A percentile compares a stretch with the other conserved stretches of the same genome.
These are phyloP conservation scores for Phytophthora capsici DNA, from an alignment of 352 stramenopile genomes.

Conservation along the genomic window DNA sequence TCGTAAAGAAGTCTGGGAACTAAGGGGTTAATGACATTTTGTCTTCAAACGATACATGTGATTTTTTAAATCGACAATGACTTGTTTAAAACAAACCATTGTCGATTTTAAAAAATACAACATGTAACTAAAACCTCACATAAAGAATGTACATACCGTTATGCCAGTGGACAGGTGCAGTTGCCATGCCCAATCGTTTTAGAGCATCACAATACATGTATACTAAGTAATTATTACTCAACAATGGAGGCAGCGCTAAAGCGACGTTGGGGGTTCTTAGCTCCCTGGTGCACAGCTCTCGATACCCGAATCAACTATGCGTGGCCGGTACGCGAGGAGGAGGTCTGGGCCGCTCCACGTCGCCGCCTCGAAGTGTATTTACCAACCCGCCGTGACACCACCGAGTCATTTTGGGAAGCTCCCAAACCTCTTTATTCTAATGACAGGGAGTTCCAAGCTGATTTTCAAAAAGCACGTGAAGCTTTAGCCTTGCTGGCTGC, in stretches of 20 bases:
- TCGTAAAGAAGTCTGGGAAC: too few relatives aligned
- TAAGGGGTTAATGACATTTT: too few relatives aligned
- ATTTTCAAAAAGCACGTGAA: conserved; percentile 21
- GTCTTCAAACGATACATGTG: too few relatives aligned
- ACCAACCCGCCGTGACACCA: conserved; percentile 8
- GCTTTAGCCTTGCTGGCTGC: conserved; percentile 38
- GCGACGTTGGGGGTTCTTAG: conserved; percentile 32
- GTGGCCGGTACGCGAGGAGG: conserved; percentile 15
- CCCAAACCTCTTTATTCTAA: conserved; percentile 12
- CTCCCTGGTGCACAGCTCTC: conserved; percentile 23
- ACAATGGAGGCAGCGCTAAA: background rate
- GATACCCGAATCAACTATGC: conserved; percentile 7
- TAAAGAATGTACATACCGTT: too few relatives aligned
- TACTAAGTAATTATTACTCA: too few relatives aligned
- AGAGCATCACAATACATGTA: too few relatives aligned
- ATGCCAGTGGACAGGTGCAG: too few relatives aligned
- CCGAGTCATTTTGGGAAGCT: background rate
- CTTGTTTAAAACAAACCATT: too few relatives aligned
- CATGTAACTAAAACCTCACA: too few relatives aligned
- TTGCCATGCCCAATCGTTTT: too few relatives aligned
- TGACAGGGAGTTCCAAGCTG: conserved; percentile 6
- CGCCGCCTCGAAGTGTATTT: conserved; percentile 23
- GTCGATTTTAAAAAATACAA: too few relatives aligned
- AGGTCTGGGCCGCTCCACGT: conserved; percentile 21
- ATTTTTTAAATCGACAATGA: too few relatives aligned